Conservation (phyloP, 768 basidiomycete species). For the Termitomyces sp. region DNA sequence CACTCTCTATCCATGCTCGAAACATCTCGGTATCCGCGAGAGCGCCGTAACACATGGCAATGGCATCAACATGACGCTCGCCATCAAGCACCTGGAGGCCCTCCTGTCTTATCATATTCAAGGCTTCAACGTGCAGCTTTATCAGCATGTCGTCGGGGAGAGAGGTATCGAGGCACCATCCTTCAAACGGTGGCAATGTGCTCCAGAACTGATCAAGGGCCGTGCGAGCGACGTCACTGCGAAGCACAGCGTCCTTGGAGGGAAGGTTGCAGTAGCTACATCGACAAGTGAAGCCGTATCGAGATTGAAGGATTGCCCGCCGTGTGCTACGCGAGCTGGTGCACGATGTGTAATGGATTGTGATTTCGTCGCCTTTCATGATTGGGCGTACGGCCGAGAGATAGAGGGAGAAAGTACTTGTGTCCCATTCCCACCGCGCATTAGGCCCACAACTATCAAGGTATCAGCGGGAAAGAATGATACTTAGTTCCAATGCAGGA, state of each 20-base stretch:
- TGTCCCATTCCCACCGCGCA: constrained; percentile 32
- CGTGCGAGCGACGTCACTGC: constrained; percentile 24
- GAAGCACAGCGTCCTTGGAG: constrained; percentile 5
- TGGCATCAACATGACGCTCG: constrained; percentile 28
- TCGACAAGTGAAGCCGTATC: constrained; percentile 27
- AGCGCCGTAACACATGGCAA: constrained; percentile 38
- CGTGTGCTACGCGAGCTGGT: constrained; percentile 17
- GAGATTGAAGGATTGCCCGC: constrained; percentile 13
- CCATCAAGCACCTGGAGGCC: constrained; percentile 25
- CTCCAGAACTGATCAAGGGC: constrained; percentile 23
- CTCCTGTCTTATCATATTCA: constrained; percentile 26
- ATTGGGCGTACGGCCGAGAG: constrained; percentile 31
- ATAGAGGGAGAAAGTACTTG: constrained; percentile 22
- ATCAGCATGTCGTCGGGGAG: constrained; percentile 24
- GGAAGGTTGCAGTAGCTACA: constrained; percentile 22
- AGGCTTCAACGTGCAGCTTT: constrained; percentile 23
- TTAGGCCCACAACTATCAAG: constrained; percentile 33
- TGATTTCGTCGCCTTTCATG: constrained; percentile 29
- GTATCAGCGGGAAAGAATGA: not conserved
- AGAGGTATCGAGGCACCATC: constrained; percentile 25
- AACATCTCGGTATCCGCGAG: constrained; percentile 30
- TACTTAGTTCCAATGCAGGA: not conserved
- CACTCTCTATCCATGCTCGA: constrained; percentile 25
- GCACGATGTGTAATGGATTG: constrained; percentile 27
- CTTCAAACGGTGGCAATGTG: constrained; percentile 23